phyloP scores from a whole-genome alignment of 371 early-diverging fungal species.

The Mucor ambiguus region DNA sequence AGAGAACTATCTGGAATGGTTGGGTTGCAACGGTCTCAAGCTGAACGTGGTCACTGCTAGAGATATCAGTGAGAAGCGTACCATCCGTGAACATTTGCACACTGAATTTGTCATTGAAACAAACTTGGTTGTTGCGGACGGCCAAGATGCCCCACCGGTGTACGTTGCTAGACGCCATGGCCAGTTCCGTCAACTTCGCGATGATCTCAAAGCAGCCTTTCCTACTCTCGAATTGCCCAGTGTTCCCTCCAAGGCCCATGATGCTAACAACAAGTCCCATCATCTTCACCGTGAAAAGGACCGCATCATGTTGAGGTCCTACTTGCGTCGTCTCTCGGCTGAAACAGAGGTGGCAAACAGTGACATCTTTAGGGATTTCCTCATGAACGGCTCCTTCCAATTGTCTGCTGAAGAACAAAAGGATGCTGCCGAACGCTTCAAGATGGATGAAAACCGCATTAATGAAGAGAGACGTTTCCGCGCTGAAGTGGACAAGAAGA shows the following conservation, averaged over 20 bases:
- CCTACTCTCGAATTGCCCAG: conserved; percentile 38
- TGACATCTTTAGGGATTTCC: conserved; percentile 43
- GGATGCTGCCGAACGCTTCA: conserved; percentile 44
- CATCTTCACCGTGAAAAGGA: conserved; percentile 55
- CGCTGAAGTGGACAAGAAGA: conserved; percentile 53
- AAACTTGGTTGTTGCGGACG: not conserved
- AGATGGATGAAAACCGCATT: conserved; percentile 44
- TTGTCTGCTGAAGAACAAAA: conserved; percentile 42
- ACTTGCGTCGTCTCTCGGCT: conserved; percentile 45
- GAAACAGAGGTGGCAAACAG: conserved; percentile 43
- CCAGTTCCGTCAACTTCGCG: conserved; percentile 42
- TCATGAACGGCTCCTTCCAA: conserved; percentile 49
- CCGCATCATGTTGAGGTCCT: conserved; percentile 54
- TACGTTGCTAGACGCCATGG: conserved; percentile 45
- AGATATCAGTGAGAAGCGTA: conserved; percentile 27
- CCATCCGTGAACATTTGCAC: conserved; percentile 31
- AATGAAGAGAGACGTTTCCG: conserved; percentile 53
- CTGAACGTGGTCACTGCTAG: conserved; percentile 28
- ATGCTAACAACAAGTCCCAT: conserved; percentile 13
- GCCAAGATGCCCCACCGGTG: not conserved
- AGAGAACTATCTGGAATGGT: conserved; percentile 29
- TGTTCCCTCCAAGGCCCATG: conserved; percentile 35
- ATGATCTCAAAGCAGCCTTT: conserved; percentile 32
- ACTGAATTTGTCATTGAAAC: conserved; percentile 45
- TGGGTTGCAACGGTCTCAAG: conserved; percentile 30